A percentile compares a stretch with the other conserved stretches of the same genome.
Evolutionary conservation across 2,329 filamentous ascomycete genomes (phyloP).

Genomic region (Phoma herbarum): DNA sequence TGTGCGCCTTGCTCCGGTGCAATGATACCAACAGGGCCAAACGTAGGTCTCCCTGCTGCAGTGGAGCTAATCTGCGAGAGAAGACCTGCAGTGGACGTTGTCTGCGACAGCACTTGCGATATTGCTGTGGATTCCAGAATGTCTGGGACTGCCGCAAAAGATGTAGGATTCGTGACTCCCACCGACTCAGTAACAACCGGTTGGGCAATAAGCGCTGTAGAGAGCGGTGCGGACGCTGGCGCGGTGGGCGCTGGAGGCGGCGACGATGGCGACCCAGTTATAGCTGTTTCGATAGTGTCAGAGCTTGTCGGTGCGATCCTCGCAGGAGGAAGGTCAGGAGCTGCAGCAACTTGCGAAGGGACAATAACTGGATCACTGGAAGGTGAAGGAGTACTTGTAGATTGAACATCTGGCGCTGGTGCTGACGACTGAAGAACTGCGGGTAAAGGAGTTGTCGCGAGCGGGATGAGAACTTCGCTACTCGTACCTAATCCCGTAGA

Average conservation of each 20-base stretch:
- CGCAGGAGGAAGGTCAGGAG: conserved; percentile 22
- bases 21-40: conserved; percentile 42
- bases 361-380: conserved; percentile 21
- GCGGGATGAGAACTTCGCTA: conserved; percentile 40
- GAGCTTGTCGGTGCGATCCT: conserved; percentile 39
- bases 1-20: conserved; percentile 35
- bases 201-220: conserved; percentile 15
- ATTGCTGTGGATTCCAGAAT: conserved; percentile 22
- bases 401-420: conserved; percentile 26
- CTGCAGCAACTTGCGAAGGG: conserved; percentile 20
- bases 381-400: conserved; percentile 14
- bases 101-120: conserved; percentile 21
- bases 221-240: background rate
- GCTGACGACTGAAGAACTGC: conserved; percentile 32
- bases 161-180: conserved; percentile 12
- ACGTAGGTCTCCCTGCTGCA: conserved; percentile 27
- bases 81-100: conserved; percentile 23
- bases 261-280: conserved; percentile 1
- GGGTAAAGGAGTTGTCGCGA: conserved; percentile 31
- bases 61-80: conserved; percentile 31
- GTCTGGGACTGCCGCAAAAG: conserved; percentile 25
- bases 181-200: conserved; percentile 12
- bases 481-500: conserved; percentile 49
- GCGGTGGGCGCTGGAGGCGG: background rate
- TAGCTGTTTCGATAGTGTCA: conserved; percentile 42